Conservation (phyloP, 495 filamentous ascomycete genomes). For the Talaromyces stipitatus region DNA sequence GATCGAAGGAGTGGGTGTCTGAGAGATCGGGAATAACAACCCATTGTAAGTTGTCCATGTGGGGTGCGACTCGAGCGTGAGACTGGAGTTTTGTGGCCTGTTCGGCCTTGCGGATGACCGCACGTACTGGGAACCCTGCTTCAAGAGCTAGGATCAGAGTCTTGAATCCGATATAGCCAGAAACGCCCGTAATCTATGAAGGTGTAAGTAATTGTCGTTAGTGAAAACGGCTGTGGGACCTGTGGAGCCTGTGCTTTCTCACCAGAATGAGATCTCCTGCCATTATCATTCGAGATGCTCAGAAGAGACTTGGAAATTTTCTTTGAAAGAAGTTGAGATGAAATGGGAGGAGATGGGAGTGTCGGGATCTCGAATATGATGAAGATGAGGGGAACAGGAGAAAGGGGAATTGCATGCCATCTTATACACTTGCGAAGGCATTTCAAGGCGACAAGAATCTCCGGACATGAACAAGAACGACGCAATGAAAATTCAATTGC, state of each 20-base stretch:
- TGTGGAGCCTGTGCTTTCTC: not conserved
- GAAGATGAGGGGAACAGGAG: not conserved
- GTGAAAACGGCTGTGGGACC: no score
- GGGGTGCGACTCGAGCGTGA: slow-evolving; percentile 4
- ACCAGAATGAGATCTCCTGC: not conserved
- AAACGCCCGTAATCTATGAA: slow-evolving; percentile 16
- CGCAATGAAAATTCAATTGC: not conserved
- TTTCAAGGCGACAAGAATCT: not conserved
- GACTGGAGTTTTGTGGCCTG: slow-evolving; percentile 11
- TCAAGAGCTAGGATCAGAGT: slow-evolving; percentile 17
- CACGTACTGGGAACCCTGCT: slow-evolving; percentile 18
- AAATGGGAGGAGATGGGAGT: not conserved
- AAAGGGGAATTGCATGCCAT: not conserved
- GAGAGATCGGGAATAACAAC: slow-evolving; percentile 21
- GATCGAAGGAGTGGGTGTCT: slow-evolving; percentile 15
- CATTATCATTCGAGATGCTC: not conserved
- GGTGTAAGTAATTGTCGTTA: not conserved
- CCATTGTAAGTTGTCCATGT: slow-evolving; percentile 5
- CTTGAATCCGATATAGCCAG: slow-evolving; percentile 23
- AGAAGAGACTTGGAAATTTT: not conserved
- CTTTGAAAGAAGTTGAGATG: not conserved
- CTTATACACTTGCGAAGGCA: not conserved
- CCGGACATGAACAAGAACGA: not conserved
- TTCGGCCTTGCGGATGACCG: slow-evolving; percentile 15
- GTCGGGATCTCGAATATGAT: not conserved